Evolutionary conservation across 129 eudicot genomes (phyloP).

Genomic region (Silybum marianum): DNA sequence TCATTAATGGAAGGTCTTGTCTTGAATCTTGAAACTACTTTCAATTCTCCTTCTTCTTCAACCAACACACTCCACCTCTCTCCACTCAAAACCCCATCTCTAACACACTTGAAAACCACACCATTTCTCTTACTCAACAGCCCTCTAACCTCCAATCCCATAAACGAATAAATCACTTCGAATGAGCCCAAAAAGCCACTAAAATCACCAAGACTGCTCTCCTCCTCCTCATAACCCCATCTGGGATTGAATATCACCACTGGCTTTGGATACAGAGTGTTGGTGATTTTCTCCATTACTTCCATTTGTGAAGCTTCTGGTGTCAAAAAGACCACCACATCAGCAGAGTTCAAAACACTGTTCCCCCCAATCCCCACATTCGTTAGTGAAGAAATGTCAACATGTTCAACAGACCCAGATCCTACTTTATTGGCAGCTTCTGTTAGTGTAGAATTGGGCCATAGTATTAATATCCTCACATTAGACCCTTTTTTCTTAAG

Average conservation of each 20-base stretch:
- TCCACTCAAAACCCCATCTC: conserved; percentile 73
- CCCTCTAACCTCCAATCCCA: conserved; percentile 90
- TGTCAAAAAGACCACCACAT: conserved; percentile 75
- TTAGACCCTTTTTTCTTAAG: conserved; percentile 56
- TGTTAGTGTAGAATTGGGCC: conserved; percentile 48
- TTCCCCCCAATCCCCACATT: conserved; percentile 32
- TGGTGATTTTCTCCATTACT: conserved; percentile 50
- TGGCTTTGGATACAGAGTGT: conserved; percentile 64
- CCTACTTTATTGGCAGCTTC: conserved; percentile 45
- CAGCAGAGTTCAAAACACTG: conserved; percentile 54
- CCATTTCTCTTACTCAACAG: conserved; percentile 80
- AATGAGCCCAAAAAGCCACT: conserved; percentile 71
- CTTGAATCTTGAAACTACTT: conserved; percentile 60
- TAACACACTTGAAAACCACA: conserved; percentile 71
- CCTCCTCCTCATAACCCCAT: conserved; percentile 80
- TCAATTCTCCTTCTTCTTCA: conserved; percentile 68
- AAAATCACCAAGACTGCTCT: conserved; percentile 52
- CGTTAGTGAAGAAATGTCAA: conserved; percentile 37
- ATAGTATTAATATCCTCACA: conserved; percentile 53
- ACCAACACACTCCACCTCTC: conserved; percentile 82
- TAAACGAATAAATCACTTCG: conserved; percentile 85
- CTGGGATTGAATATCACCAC: conserved; percentile 71
- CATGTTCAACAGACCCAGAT: conserved; percentile 40
- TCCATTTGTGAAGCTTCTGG: conserved; percentile 64
- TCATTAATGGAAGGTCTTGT: conserved; percentile 66